These are phyloP conservation scores for Suhomyces canberraensis DNA, from an alignment of 805 yeast genomes.

Conservation along the genomic window DNA sequence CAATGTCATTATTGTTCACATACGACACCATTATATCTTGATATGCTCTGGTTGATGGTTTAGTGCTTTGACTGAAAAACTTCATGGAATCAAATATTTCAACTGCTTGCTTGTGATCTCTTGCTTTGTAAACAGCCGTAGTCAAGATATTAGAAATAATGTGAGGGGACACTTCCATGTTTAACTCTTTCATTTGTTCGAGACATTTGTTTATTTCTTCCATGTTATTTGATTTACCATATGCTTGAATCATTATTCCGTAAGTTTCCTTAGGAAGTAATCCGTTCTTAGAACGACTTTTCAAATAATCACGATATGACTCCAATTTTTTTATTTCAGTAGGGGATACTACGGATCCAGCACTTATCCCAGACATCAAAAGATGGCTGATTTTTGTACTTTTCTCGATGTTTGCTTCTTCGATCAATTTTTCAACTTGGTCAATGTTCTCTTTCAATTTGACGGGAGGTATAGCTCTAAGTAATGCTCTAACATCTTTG, in stretches of 20 bases:
- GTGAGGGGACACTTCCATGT: slow-evolving; percentile 40
- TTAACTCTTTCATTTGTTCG: slow-evolving; percentile 33
- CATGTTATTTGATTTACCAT: slow-evolving; percentile 40
- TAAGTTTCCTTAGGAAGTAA: slow-evolving; percentile 38
- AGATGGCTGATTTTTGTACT: slow-evolving; percentile 35
- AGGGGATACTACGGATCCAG: slow-evolving; percentile 18
- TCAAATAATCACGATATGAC: slow-evolving; percentile 23
- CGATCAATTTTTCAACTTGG: slow-evolving; percentile 33
- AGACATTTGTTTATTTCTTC: slow-evolving; percentile 37
- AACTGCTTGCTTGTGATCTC: slow-evolving; percentile 57
- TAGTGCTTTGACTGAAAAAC: slow-evolving; percentile 60
- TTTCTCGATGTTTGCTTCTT: slow-evolving; percentile 26
- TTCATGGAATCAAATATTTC: slow-evolving; percentile 83
- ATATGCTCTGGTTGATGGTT: slow-evolving; percentile 68
- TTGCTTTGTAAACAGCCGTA: slow-evolving; percentile 51
- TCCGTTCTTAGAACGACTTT: slow-evolving; percentile 15
- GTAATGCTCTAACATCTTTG: slow-evolving; percentile 33
- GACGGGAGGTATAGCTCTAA: slow-evolving; percentile 39
- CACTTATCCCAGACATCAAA: slow-evolving; percentile 34
- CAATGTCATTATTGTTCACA: slow-evolving; percentile 59
- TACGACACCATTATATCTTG: slow-evolving; percentile 68
- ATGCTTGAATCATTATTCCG: slow-evolving; percentile 44
- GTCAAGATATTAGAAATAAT: slow-evolving; percentile 59
- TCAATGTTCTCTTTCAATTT: slow-evolving; percentile 35
- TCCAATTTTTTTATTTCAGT: slow-evolving; percentile 29